Percentiles rank a stretch among this genome's conserved stretches.
These are phyloP conservation scores for Vanilla planifolia DNA, from an alignment of 106 monocot genomes.

Conservation along the genomic window DNA sequence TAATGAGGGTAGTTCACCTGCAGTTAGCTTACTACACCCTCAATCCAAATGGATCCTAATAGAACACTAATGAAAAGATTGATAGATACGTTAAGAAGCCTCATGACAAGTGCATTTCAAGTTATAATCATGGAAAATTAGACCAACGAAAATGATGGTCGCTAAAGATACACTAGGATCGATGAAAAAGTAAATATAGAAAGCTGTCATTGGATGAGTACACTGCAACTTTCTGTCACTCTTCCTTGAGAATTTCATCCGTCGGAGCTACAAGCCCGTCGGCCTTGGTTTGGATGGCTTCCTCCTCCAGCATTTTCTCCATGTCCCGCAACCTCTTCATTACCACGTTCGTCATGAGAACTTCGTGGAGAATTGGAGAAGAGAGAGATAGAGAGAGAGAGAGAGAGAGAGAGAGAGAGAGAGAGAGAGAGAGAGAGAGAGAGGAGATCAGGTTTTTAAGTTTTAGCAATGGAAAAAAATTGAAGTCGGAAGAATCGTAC, in stretches of 20 bases:
- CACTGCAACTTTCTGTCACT: not conserved
- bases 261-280: not conserved
- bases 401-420: not conserved
- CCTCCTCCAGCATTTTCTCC: slow-evolving; percentile 50
- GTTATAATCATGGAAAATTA: too few species aligned
- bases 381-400: too few species aligned
- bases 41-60: too few species aligned
- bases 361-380: slow-evolving; percentile 13
- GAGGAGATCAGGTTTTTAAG: not conserved
- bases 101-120: too few species aligned
- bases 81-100: too few species aligned
- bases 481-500: slow-evolving; percentile 15
- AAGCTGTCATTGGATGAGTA: not conserved
- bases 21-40: too few species aligned
- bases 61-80: too few species aligned
- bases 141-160: too few species aligned
- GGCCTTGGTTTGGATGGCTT: slow-evolving; percentile 4
- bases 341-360: slow-evolving; percentile 42
- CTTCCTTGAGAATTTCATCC: slow-evolving; percentile 4
- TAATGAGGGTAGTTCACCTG: too few species aligned
- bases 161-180: too few species aligned
- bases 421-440: not conserved
- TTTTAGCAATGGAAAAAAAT: not conserved
- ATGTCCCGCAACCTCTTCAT: slow-evolving; percentile 47
- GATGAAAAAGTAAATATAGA: too few species aligned